Evolutionary conservation across 2,329 filamentous ascomycete species (phyloP).

Genomic region (Cladosporium sp.): DNA sequence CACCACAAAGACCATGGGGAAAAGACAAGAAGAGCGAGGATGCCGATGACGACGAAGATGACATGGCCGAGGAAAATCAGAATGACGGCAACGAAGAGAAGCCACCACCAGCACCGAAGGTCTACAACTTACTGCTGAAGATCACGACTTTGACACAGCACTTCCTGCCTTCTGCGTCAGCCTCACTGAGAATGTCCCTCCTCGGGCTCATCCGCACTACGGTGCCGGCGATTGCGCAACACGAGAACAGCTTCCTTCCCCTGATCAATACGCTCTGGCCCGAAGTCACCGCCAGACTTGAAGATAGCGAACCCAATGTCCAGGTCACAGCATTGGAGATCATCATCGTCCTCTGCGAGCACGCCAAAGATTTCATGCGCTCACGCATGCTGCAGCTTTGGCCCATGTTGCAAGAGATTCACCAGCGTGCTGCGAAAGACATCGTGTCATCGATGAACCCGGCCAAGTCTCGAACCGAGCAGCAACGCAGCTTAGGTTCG

Average conservation of each 20-base stretch:
- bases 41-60: slow-evolving; percentile 23
- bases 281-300: slow-evolving; percentile 64
- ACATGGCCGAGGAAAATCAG: slow-evolving; percentile 19
- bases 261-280: slow-evolving; percentile 91
- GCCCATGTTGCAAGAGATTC: slow-evolving; percentile 35
- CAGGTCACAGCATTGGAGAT: slow-evolving; percentile 66
- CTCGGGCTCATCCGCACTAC: slow-evolving; percentile 72
- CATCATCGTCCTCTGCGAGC: slow-evolving; percentile 62
- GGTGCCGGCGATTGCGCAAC: slow-evolving; percentile 64
- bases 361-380: slow-evolving; percentile 76
- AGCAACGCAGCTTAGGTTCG: neutral
- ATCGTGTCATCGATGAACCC: neutral
- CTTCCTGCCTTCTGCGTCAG: slow-evolving; percentile 81
- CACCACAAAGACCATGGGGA: slow-evolving; percentile 28
- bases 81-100: slow-evolving; percentile 23
- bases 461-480: neutral
- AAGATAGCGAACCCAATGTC: slow-evolving; percentile 65
- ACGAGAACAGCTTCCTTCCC: slow-evolving; percentile 82
- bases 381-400: slow-evolving; percentile 73
- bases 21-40: slow-evolving; percentile 32
- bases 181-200: slow-evolving; percentile 71
- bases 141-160: slow-evolving; percentile 84
- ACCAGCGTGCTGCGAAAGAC: slow-evolving; percentile 13
- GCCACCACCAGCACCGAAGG: slow-evolving; percentile 65
- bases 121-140: slow-evolving; percentile 74